A percentile compares a stretch with the other conserved stretches of the same genome.
phyloP scores from a whole-genome alignment of 257 asterid genomes.

The Fraxinus quadrangulata region DNA sequence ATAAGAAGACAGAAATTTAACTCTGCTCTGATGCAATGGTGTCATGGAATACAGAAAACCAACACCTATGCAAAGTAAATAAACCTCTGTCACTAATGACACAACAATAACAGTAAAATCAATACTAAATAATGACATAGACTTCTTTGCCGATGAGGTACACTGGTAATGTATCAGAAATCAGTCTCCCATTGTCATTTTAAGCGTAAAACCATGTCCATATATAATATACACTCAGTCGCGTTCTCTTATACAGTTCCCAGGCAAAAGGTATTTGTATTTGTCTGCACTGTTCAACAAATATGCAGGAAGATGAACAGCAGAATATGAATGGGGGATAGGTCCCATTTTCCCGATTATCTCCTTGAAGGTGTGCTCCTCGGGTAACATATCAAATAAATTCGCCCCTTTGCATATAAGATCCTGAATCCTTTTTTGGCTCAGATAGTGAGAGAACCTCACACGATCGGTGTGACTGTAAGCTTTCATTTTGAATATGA shows the following conservation, averaged over 20 bases:
- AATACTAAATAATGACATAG: slow-evolving; percentile 21
- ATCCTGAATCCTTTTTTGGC: slow-evolving; percentile 61
- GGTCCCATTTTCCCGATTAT: slow-evolving; percentile 70
- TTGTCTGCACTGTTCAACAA: slow-evolving; percentile 52
- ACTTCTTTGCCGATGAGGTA: background rate
- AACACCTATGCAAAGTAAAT: slow-evolving; percentile 12
- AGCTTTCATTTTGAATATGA: slow-evolving; percentile 75
- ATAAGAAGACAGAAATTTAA: background rate
- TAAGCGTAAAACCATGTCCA: no score
- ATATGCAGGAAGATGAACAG: slow-evolving; percentile 59
- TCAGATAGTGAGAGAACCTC: slow-evolving; percentile 53
- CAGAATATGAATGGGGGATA: slow-evolving; percentile 60
- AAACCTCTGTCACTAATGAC: background rate
- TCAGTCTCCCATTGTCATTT: no score
- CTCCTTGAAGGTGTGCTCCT: slow-evolving; percentile 67
- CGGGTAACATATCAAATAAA: slow-evolving; percentile 68
- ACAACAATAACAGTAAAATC: background rate
- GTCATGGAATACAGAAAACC: background rate
- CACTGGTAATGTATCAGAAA: background rate
- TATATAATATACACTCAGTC: slow-evolving; percentile 31
- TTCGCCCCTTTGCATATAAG: slow-evolving; percentile 60
- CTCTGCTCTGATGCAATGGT: background rate
- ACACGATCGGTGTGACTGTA: slow-evolving; percentile 69
- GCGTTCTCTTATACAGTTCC: slow-evolving; percentile 57
- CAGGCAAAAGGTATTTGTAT: slow-evolving; percentile 60